Evolutionary conservation across 1,284 basidiomycete species (phyloP), one percentile per base, ranked within the genome.

Genomic region (Caloboletus inedulis): DNA sequence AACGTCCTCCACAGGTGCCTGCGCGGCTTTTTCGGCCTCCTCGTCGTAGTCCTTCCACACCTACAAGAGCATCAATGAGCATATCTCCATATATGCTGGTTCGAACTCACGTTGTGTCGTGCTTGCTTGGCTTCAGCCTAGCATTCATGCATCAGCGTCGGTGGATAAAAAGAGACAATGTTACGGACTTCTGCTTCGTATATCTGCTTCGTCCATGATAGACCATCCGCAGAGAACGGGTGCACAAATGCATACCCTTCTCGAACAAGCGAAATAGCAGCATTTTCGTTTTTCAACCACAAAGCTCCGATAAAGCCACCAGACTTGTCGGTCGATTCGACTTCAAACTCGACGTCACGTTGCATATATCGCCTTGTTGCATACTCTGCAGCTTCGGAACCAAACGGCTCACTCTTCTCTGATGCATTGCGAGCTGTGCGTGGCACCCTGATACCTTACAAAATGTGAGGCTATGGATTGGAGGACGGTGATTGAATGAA

Each of bases 261-360:
- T 53, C 81, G 82, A n/a, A 89, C 86, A 16, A 99, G 79, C 31
- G 84, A 73, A 39, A 95, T 76, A 1, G 94, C 95, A 42, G 82
- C 86, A 67, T 98, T 98, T 58, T 93, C 89, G 2, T 75, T 84
- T 67, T 92, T 92, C 62, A 89, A 59, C 70, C 89, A 97, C 51
- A 98, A 76, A 1, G 87, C 75, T 16, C 96, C 96, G 59, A 99
- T 95, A 74, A 98, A 98, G 7, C 96, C 95, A 36, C 96, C 96
- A 16, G 88, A 88, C 74, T 97, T 98, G 76, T 99, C 96, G 14
- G 88, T 85, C 41, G 83, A 81, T 54, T 96, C 90, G 42, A 98
- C 85, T 59, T 92, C 87, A 55, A 98, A 85, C 71, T 99, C 96
- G 14, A 94, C 88, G 64, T 99, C 97, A 23, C 95, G 84, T 70